Conservation (phyloP, 495 filamentous ascomycete species). For the Platismatia glauca region DNA sequence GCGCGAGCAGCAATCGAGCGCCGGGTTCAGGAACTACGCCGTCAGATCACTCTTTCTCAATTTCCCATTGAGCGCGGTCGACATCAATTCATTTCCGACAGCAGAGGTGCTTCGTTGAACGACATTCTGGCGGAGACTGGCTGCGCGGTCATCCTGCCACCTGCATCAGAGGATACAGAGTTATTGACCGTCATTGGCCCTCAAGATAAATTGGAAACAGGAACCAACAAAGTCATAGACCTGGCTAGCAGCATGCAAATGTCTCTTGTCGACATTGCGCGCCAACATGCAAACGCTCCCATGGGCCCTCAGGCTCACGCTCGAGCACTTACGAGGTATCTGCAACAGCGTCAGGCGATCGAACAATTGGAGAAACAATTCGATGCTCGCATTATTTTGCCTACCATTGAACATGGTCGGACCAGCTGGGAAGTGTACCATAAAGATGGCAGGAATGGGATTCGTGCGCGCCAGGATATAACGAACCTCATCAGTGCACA, state of each 20-base stretch:
- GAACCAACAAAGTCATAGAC: conserved; percentile 69
- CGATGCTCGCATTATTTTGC: conserved; percentile 72
- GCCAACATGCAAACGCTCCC: conserved; percentile 64
- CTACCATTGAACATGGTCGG: conserved; percentile 51
- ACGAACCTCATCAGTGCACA: conserved; percentile 69
- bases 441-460: conserved; percentile 70
- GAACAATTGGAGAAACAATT: conserved; percentile 67
- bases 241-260: conserved; percentile 74
- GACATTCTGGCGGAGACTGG: conserved; percentile 86
- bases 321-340: conserved; percentile 73
- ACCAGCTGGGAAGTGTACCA: conserved; percentile 78
- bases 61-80: conserved; percentile 65
- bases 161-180: conserved; percentile 61
- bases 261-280: conserved; percentile 60
- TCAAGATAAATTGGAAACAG: conserved; percentile 57
- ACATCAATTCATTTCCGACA: conserved; percentile 86
- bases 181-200: conserved; percentile 78
- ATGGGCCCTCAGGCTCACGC: conserved; percentile 66
- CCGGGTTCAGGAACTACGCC: conserved; percentile 60
- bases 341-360: conserved; percentile 66
- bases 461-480: conserved; percentile 73
- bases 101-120: conserved; percentile 64
- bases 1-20: conserved; percentile 72
- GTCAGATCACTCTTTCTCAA: conserved; percentile 60
- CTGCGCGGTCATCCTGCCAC: conserved; percentile 74